Evolutionary conservation across 768 basidiomycete species (phyloP).

Genomic region (Bullera alba): DNA sequence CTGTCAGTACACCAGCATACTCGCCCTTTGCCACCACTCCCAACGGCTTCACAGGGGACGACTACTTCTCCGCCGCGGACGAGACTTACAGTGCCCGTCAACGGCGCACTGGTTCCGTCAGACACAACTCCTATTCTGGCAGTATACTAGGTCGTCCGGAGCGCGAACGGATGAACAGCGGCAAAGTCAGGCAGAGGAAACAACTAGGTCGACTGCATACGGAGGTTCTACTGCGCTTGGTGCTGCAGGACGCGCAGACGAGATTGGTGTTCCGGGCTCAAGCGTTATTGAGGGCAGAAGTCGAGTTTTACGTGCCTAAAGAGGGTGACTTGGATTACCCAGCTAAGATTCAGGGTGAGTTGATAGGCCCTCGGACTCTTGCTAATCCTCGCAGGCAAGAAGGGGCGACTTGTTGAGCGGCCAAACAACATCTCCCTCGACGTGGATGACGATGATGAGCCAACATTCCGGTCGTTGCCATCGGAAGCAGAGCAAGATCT

Average conservation of each 20-base stretch:
- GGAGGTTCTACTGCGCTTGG: conserved; percentile 73
- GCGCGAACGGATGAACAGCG: background rate
- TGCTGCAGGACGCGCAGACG: conserved; percentile 93
- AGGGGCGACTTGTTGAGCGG: conserved; percentile 8
- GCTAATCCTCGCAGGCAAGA: background rate
- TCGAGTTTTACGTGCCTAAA: conserved; percentile 71
- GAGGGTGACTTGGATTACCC: conserved; percentile 79
- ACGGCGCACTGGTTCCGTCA: conserved; percentile 2
- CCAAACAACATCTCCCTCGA: conserved; percentile 21
- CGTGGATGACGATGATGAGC: conserved; percentile 50
- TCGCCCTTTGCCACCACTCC: conserved; percentile 40
- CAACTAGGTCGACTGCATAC: conserved; percentile 63
- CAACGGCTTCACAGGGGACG: conserved; percentile 15
- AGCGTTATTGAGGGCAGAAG: conserved; percentile 78
- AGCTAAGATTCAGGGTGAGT: conserved; percentile 61
- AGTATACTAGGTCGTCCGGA: conserved; percentile 1
- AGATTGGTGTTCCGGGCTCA: conserved; percentile 93
- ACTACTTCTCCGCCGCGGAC: conserved; percentile 10
- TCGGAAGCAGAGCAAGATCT: conserved; percentile 68
- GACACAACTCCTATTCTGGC: background rate
- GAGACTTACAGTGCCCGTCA: background rate
- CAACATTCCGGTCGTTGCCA: conserved; percentile 59
- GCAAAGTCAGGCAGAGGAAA: conserved; percentile 7
- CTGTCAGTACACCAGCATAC: conserved; percentile 10
- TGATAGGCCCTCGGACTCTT: background rate